Evolutionary conservation across 1,284 basidiomycete species (phyloP).

Genomic region (Ceratobasidium sp.): DNA sequence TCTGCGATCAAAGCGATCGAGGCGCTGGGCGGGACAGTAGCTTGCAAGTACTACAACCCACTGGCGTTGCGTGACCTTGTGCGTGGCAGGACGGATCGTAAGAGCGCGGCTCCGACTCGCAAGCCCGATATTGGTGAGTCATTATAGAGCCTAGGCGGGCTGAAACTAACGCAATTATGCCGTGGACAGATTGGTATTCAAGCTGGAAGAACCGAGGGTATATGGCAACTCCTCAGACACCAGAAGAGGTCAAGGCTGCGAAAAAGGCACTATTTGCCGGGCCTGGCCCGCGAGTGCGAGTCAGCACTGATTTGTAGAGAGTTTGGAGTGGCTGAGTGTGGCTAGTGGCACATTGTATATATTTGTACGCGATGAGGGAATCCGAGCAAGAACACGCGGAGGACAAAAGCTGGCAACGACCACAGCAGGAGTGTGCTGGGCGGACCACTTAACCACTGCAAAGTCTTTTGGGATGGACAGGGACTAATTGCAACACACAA

Average conservation of each 20-base stretch:
- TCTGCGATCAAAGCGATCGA: constrained; percentile 89
- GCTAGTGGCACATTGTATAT: constrained; percentile 8
- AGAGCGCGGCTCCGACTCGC: constrained; percentile 81
- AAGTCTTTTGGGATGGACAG: constrained; percentile 20
- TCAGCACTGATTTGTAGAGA: constrained; percentile 34
- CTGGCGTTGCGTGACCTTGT: constrained; percentile 85
- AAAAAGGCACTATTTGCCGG: constrained; percentile 25
- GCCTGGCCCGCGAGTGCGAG: constrained; percentile 12
- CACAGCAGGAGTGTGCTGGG: constrained; percentile 10
- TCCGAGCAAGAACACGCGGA: not conserved
- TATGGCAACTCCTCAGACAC: constrained; percentile 61
- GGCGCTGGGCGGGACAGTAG: constrained; percentile 80
- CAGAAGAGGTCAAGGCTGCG: constrained; percentile 32
- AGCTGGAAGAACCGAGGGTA: constrained; percentile 77
- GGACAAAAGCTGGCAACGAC: not conserved
- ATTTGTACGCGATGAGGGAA: no score
- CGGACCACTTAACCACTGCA: no score
- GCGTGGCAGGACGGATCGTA: constrained; percentile 73
- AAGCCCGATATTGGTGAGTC: constrained; percentile 83
- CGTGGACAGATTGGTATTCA: constrained; percentile 77
- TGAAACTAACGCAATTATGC: constrained; percentile 33
- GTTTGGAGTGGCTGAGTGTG: no score
- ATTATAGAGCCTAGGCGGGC: constrained; percentile 2
- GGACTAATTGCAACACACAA: constrained; percentile 12
- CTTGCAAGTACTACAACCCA: constrained; percentile 93